These are phyloP conservation scores for Baudoinia panamericana DNA, from an alignment of 495 filamentous ascomycete species.

Conservation along the genomic window DNA sequence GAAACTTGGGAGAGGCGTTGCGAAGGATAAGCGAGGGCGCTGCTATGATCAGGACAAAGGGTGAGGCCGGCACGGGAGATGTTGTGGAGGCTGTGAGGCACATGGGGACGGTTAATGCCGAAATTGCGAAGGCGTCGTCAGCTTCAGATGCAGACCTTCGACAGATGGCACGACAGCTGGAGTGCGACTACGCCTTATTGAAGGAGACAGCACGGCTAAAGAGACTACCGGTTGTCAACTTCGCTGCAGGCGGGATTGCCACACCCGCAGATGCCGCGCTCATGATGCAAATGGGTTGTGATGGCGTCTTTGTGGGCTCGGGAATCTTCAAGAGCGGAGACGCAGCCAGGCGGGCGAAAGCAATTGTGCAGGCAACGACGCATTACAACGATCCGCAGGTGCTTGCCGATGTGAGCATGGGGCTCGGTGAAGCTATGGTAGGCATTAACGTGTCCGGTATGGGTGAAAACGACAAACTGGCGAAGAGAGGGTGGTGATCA, in stretches of 20 bases:
- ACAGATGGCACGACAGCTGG: constrained; percentile 68
- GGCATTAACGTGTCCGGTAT: constrained; percentile 72
- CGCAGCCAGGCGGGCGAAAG: constrained; percentile 71
- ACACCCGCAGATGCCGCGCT: constrained; percentile 93
- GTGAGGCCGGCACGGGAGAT: constrained; percentile 95
- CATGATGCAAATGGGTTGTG: constrained; percentile 98
- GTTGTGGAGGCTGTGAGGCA: constrained; percentile 94
- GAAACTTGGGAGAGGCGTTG: constrained; percentile 88
- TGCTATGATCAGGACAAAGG: constrained; percentile 98
- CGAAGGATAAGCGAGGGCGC: constrained; percentile 86
- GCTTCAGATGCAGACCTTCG: constrained; percentile 56
- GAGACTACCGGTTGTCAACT: constrained; percentile 91
- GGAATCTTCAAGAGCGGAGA: constrained; percentile 97
- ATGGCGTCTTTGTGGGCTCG: constrained; percentile 92
- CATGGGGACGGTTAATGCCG: constrained; percentile 76
- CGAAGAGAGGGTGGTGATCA: constrained; percentile 70
- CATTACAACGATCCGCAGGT: constrained; percentile 79
- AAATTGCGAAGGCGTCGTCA: constrained; percentile 60
- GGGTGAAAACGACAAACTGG: constrained; percentile 65
- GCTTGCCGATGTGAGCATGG: constrained; percentile 72
- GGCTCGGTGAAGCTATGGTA: constrained; percentile 90
- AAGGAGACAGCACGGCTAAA: constrained; percentile 76
- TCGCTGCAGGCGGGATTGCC: constrained; percentile 91
- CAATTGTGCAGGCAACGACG: constrained; percentile 88
- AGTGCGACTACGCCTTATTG: constrained; percentile 59